Evolutionary conservation across 2,329 filamentous ascomycete species (phyloP).

Genomic region (Dactylonectria macrodidyma): DNA sequence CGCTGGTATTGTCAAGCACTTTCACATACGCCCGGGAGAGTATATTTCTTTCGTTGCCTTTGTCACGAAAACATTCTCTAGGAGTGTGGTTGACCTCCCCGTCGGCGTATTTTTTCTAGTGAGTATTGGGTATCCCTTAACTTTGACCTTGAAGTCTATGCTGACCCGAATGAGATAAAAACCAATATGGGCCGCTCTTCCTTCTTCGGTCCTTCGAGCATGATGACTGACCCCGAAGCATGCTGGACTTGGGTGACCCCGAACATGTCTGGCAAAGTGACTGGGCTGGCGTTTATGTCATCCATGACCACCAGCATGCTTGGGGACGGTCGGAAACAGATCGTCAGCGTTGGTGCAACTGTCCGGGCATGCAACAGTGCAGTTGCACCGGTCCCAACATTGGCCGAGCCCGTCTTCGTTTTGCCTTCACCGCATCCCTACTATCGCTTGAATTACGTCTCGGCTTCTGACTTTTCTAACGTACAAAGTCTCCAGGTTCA

Average conservation of each 20-base stretch:
- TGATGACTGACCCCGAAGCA: background rate
- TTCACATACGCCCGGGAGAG: no score
- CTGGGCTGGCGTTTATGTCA: constrained; percentile 17
- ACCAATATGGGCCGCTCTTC: constrained; percentile 19
- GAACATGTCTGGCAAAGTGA: constrained; percentile 15
- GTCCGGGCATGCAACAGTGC: background rate
- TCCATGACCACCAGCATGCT: background rate
- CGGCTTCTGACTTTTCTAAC: background rate
- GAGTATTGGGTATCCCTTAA: no score
- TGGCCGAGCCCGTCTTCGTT: background rate
- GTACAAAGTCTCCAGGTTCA: constrained; percentile 19
- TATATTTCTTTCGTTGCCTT: no score
- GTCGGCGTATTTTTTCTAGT: no score
- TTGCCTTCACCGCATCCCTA: no score
- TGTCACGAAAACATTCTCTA: no score
- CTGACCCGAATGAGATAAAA: background rate
- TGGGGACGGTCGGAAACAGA: background rate
- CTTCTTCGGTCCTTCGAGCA: constrained; percentile 15
- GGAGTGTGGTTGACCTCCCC: no score
- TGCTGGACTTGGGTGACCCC: constrained; percentile 26
- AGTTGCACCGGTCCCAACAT: background rate
- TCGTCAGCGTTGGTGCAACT: constrained; percentile 11
- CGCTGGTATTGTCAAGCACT: no score
- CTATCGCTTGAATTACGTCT: background rate
- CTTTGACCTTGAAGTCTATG: no score